These are phyloP conservation scores for Lipomyces sp. DNA, from an alignment of 805 yeast species.

Conservation along the genomic window DNA sequence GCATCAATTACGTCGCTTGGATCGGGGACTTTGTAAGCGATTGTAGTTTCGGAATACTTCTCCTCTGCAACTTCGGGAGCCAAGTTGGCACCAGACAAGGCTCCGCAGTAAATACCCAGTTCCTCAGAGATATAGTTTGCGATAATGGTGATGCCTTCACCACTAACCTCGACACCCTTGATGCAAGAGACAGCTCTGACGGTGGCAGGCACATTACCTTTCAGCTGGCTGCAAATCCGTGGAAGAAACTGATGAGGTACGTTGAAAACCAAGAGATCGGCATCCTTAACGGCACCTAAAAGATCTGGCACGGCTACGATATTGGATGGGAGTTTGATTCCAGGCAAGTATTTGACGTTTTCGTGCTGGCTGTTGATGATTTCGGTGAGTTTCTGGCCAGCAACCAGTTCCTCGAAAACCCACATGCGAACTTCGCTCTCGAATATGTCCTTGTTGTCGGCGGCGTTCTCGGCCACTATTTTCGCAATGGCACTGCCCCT, in stretches of 20 bases:
- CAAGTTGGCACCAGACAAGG: slow-evolving; percentile 93
- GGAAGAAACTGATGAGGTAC: slow-evolving; percentile 96
- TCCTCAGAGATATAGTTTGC: slow-evolving; percentile 78
- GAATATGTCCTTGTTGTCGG: slow-evolving; percentile 72
- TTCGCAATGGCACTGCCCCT: slow-evolving; percentile 96
- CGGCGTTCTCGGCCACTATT: slow-evolving; percentile 86
- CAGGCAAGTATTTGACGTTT: slow-evolving; percentile 94
- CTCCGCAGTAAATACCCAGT: slow-evolving; percentile 91
- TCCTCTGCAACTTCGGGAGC: slow-evolving; percentile 96
- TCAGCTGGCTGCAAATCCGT: slow-evolving; percentile 71
- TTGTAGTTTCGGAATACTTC: slow-evolving; percentile 97
- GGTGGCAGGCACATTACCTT: slow-evolving; percentile 55
- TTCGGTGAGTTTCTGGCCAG: slow-evolving; percentile 79
- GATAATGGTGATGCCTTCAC: slow-evolving; percentile 81
- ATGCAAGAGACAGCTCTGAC: slow-evolving; percentile 93
- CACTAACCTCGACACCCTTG: slow-evolving; percentile 90
- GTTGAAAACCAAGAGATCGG: slow-evolving; percentile 89
- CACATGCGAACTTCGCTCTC: slow-evolving; percentile 85
- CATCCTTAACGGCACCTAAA: slow-evolving; percentile 71
- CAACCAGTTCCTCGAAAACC: slow-evolving; percentile 83
- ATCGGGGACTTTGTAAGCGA: slow-evolving; percentile 78
- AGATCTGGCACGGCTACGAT: slow-evolving; percentile 86
- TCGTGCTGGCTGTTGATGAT: slow-evolving; percentile 90
- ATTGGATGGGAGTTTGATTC: slow-evolving; percentile 81
- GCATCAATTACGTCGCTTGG: slow-evolving; percentile 24